Evolutionary conservation across 2,329 filamentous ascomycete genomes (phyloP), one percentile per base, ranked within the genome.

Genomic region (Elsinoe australis): DNA sequence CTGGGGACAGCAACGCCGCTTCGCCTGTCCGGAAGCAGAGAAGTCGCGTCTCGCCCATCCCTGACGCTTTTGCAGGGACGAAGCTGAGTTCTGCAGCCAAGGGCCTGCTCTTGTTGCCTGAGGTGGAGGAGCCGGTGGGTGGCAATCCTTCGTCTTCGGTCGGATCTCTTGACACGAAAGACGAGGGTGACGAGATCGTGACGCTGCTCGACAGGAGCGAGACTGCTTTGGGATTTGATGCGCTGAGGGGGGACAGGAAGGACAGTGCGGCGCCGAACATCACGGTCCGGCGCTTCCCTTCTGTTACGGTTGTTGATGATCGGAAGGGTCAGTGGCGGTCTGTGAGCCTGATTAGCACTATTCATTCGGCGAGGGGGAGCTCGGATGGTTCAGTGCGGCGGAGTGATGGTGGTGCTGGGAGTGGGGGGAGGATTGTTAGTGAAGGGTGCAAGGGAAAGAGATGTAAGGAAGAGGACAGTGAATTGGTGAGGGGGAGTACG

Each of bases 291-390:
- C 55, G 54, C 2, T 63, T 56, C 36, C 60, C 59, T 9, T 62
- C 58, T 12, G 60, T 59, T 7, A 63, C 59, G 1, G 59, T 63
- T 1, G 48, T 62, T 5, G 60, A 63, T 45, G 61, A 63, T 42
- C 53, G 58, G 10, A 58, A 59, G 36, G 59, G 61, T 6, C 54
- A 61, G 35, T 55, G 50, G 51, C 51, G 58, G 1, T 58, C 56
- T 46, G 51, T 62, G 14, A 58, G 55, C 14, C 47, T 61, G 34
- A 54, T 61, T 18, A 59, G 32, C 26, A 38, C 57, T 8, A 55
- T 55, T 15, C 50, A 49, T 8, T 51, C 51, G 21, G 41, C 45
- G 17, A 51, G 46, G 35, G 51, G 44, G 28, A 21, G 39, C 5
- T 44, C 39, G 26, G 12, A 29, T 12, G 26, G 7, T 29, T 29